Percentiles rank a stretch among this genome's conserved stretches.
phyloP scores from a whole-genome alignment of 2,329 filamentous ascomycete genomes.

The Talaromyces sp. region DNA sequence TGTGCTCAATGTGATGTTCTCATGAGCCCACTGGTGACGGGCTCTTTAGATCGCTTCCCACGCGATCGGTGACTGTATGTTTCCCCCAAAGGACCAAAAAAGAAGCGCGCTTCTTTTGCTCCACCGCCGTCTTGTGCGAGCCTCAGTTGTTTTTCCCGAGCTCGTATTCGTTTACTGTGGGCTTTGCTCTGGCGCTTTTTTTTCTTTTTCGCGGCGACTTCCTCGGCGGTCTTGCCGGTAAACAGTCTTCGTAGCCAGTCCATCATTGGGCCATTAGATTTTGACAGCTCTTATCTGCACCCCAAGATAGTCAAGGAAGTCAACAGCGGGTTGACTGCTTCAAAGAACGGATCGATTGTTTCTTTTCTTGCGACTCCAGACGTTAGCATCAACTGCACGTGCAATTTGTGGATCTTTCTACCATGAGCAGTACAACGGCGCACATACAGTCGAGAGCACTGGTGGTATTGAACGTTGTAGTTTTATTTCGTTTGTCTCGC shows the following conservation, averaged over 20 bases:
- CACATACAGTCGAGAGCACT: no score
- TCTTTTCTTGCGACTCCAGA: no score
- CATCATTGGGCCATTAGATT: background rate
- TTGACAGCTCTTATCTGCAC: no score
- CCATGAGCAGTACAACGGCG: no score
- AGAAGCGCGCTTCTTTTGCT: background rate
- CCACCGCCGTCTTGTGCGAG: background rate
- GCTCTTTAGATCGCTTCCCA: background rate
- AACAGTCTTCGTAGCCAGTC: background rate
- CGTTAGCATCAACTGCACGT: no score
- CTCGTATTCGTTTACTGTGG: background rate
- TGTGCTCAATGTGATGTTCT: background rate
- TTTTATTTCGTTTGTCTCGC: no score
- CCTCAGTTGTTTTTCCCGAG: background rate
- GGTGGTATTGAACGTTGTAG: no score
- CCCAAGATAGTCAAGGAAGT: no score
- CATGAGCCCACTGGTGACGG: background rate
- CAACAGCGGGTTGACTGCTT: no score
- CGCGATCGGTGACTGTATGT: background rate
- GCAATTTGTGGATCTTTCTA: no score
- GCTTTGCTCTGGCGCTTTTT: background rate
- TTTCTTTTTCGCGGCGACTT: background rate
- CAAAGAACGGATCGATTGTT: no score
- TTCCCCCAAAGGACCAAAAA: background rate
- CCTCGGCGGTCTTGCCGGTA: background rate